Evolutionary conservation across 192 early-diverging fungal species (phyloP).

Genomic region (Blastocladiella britannica): DNA sequence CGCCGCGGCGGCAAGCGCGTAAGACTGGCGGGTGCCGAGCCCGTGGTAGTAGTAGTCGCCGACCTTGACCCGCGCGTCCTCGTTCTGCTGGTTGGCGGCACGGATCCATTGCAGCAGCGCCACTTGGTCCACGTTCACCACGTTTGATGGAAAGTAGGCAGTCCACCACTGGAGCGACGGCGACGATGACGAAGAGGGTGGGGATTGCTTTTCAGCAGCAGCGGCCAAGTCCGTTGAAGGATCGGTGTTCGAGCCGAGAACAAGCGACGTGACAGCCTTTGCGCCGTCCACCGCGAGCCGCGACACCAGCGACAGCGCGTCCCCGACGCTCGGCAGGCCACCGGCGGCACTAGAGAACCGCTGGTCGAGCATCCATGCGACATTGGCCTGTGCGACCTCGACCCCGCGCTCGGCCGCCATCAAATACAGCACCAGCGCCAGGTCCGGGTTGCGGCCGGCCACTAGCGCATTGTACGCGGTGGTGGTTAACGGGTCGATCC

Average conservation of each 20-base stretch:
- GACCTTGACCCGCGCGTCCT: conserved; percentile 73
- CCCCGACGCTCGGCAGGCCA: too few relatives aligned
- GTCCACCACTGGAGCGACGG: too few relatives aligned
- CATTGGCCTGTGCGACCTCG: conserved; percentile 71
- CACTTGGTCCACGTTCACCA: conserved; percentile 20
- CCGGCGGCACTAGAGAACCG: conserved; percentile 6
- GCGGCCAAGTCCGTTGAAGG: too few relatives aligned
- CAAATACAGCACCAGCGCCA: conserved; percentile 50
- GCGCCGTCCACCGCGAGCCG: too few relatives aligned
- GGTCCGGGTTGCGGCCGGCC: conserved; percentile 19
- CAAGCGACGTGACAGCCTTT: too few relatives aligned
- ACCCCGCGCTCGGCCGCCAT: conserved; percentile 76
- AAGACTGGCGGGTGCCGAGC: conserved; percentile 41
- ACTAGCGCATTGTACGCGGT: conserved; percentile 31
- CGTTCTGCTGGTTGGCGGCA: conserved; percentile 78
- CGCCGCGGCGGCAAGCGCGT: conserved; percentile 52
- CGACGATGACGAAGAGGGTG: too few relatives aligned
- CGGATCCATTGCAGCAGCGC: conserved; percentile 82
- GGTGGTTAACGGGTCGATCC: conserved; percentile 48
- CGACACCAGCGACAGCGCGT: too few relatives aligned
- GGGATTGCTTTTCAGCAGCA: too few relatives aligned
- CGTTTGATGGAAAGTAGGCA: background rate
- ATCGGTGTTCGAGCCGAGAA: too few relatives aligned
- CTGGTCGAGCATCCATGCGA: conserved; percentile 68
- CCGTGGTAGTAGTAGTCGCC: conserved; percentile 87